Evolutionary conservation across 2,329 filamentous ascomycete genomes (phyloP), one percentile per base, ranked within the genome.

Genomic region (Diplodia corticola): DNA sequence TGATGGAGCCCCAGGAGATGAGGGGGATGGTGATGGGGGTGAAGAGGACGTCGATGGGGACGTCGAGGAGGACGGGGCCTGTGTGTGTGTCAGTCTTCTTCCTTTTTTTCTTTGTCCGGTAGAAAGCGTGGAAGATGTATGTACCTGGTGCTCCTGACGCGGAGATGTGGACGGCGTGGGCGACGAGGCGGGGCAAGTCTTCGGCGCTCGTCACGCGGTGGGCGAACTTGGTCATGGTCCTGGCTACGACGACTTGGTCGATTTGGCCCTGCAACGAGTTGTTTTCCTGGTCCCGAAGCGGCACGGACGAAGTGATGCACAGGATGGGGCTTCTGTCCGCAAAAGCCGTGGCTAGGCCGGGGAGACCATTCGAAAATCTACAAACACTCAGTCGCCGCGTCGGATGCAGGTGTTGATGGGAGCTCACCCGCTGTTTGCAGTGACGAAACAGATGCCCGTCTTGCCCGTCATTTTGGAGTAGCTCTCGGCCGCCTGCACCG

Each of bases 241-340:
- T 78, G 1, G 80, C 75, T 0, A 79, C 73, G 3, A 82, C 78
- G 4, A 82, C 75, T 66, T 83, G 80, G 68, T 83, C 81, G 66
- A 81, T 78, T 51, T 79, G 80, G 6, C 80, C 81, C 68, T 83
- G 81, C 0, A 83, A 76, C 1, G 76, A 75, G 67, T 83, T 83
- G 26, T 78, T 82, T 68, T 82, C 80, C 6, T 79, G 77, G 66
- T 82, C 80, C 37, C 80, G 74, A 2, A 81, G 71, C 1, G 80
- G 80, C 7, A 79, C 76, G 24, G 79, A 81, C 5, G 77, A 79
- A 0, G 81, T 83, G 24, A 83, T 74, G 67, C 77, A 79, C 61
- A 83, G 76, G 26, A 83, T 74, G 0, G 81, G 80, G 33, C 76
- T 79, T 5, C 80, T 75, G 66, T 83, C 81, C 22, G 77, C 80